Conservation (phyloP, 805 yeast genomes). For the Myxozyma melibiosi region DNA sequence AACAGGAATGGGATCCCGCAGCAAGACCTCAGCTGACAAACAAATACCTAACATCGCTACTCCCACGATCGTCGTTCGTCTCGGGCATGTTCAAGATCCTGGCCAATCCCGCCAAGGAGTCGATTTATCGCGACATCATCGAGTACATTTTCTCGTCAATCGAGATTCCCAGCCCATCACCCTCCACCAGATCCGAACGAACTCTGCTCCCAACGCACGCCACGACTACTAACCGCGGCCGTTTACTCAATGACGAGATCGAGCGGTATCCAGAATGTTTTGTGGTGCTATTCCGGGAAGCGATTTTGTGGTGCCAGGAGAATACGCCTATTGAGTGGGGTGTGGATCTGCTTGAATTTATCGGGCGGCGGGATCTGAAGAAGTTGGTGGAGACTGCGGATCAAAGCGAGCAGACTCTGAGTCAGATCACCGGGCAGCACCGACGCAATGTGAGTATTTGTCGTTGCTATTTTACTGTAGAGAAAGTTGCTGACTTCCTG, state of each 20-base stretch:
- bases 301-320: conserved; percentile 50
- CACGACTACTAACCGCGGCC: neutral
- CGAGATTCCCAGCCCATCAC: neutral
- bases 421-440: neutral
- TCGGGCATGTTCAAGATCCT: conserved; percentile 9
- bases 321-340: conserved; percentile 54
- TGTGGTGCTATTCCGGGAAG: conserved; percentile 61
- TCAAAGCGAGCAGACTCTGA: neutral
- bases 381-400: conserved; percentile 32
- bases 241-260: conserved; percentile 55
- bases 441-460: conserved; percentile 35
- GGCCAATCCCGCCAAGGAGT: conserved; percentile 5
- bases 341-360: conserved; percentile 50
- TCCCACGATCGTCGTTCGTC: conserved; percentile 14
- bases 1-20: neutral
- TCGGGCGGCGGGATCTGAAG: conserved; percentile 69
- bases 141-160: conserved; percentile 1
- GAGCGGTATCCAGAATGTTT: conserved; percentile 74
- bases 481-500: neutral
- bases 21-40: neutral
- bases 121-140: conserved; percentile 10
- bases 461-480: conserved; percentile 16
- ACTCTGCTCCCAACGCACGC: neutral
- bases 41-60: neutral
- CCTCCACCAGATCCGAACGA: neutral